Evolutionary conservation across 768 basidiomycete genomes (phyloP).

Genomic region (Chiua virens): DNA sequence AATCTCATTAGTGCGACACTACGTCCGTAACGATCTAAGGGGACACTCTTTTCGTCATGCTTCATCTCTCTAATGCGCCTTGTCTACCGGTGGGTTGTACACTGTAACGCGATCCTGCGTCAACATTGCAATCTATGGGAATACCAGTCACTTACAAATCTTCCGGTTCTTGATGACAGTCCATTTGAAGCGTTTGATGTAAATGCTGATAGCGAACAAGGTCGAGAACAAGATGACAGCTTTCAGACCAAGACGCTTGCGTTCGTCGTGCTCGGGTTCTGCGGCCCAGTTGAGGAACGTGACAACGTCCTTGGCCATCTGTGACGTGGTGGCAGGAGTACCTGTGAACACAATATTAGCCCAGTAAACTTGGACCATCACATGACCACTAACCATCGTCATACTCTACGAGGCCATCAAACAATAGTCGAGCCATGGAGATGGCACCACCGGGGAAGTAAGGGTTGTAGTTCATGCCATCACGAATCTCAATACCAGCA

Average conservation of each 20-base stretch:
- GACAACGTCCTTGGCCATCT: slow-evolving; percentile 99
- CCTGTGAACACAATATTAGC: slow-evolving; percentile 43
- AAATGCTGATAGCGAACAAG: slow-evolving; percentile 76
- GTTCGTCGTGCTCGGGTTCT: slow-evolving; percentile 96
- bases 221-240: slow-evolving; percentile 91
- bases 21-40: slow-evolving; percentile 29
- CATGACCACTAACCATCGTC: slow-evolving; percentile 68
- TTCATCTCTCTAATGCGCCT: slow-evolving; percentile 29
- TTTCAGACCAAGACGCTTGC: slow-evolving; percentile 96
- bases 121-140: not conserved
- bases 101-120: slow-evolving; percentile 24
- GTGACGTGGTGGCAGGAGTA: slow-evolving; percentile 93
- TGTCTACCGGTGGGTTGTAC: slow-evolving; percentile 40
- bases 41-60: slow-evolving; percentile 2
- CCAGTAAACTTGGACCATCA: not conserved
- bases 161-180: slow-evolving; percentile 89
- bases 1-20: slow-evolving; percentile 25
- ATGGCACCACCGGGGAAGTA: slow-evolving; percentile 99
- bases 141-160: slow-evolving; percentile 58
- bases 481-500: slow-evolving; percentile 90
- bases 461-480: slow-evolving; percentile 98
- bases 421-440: slow-evolving; percentile 95
- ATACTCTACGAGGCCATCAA: slow-evolving; percentile 95
- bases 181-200: slow-evolving; percentile 98
- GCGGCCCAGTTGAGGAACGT: slow-evolving; percentile 97